Percentiles rank a stretch among this genome's conserved stretches.
phyloP scores from a whole-genome alignment of 2,329 filamentous ascomycete species.

The Xylaria arbuscula region DNA sequence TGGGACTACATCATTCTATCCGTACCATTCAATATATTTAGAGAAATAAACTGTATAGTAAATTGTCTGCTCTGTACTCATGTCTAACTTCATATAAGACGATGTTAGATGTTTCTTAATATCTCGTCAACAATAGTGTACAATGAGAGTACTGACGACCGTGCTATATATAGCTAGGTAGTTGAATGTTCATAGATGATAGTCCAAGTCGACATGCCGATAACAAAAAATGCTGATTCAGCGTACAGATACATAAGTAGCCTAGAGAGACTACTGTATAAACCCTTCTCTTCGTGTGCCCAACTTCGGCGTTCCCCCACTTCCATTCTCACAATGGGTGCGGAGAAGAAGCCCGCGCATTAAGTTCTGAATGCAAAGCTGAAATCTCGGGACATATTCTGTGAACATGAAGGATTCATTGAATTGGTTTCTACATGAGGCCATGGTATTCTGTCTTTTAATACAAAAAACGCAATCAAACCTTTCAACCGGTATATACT shows the following conservation, averaged over 20 bases:
- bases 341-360: not conserved
- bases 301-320: constrained; percentile 11
- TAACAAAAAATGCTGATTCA: not conserved
- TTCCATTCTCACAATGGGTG: not conserved
- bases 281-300: not conserved
- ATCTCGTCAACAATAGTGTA: not conserved
- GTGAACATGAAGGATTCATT: not conserved
- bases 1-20: no score
- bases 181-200: not conserved
- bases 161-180: not conserved
- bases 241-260: not conserved
- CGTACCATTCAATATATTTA: no score
- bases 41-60: no score
- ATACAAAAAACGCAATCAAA: constrained; percentile 2
- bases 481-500: not conserved
- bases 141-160: not conserved
- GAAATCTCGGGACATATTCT: not conserved
- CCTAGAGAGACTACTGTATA: not conserved
- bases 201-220: not conserved
- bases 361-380: not conserved
- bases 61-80: no score
- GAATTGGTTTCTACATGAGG: constrained; percentile 21
- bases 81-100: not conserved
- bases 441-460: constrained; percentile 2
- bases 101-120: not conserved